Evolutionary conservation across 2,329 filamentous ascomycete genomes (phyloP).

Genomic region (Pseudopyricularia javanii): DNA sequence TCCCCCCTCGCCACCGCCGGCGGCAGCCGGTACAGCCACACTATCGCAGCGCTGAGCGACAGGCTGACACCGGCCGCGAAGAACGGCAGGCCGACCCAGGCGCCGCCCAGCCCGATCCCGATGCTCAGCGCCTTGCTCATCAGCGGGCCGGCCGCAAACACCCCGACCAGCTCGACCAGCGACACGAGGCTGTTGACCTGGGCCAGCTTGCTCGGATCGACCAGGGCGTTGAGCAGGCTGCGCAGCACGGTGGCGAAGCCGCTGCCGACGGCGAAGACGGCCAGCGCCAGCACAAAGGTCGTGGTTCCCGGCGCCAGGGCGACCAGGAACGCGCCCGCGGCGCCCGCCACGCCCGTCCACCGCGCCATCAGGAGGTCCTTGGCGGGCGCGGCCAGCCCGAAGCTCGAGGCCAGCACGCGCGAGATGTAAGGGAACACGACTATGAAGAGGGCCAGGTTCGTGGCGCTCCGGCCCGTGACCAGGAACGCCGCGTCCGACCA

Average conservation of each 20-base stretch:
- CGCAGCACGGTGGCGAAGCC: conserved; percentile 31
- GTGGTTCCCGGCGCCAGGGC: conserved; percentile 20
- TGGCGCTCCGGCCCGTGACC: conserved; percentile 22
- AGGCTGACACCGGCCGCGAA: conserved; percentile 22
- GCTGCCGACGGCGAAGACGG: conserved; percentile 30
- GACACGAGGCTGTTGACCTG: conserved; percentile 39
- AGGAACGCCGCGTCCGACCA: conserved; percentile 32
- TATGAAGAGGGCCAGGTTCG: conserved; percentile 24
- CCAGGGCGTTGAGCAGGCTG: conserved; percentile 37
- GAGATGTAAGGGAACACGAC: conserved; percentile 23
- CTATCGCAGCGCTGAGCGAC: conserved; percentile 13
- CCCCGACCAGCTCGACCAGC: conserved; percentile 35
- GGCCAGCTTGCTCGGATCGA: conserved; percentile 40
- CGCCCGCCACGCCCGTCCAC: conserved; percentile 16
- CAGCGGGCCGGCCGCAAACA: conserved; percentile 30
- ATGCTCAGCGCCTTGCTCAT: conserved; percentile 31
- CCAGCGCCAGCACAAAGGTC: conserved; percentile 25
- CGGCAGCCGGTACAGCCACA: conserved; percentile 15
- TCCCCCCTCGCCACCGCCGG: neutral
- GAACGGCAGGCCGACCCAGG: conserved; percentile 38
- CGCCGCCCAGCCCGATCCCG: conserved; percentile 31
- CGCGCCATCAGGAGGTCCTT: conserved; percentile 29
- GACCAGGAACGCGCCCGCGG: conserved; percentile 23
- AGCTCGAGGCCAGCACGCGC: conserved; percentile 1
- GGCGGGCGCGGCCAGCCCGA: conserved; percentile 16